These are phyloP conservation scores for Epicoccum nigrum DNA, from an alignment of 2,329 filamentous ascomycete genomes.

Conservation along the genomic window DNA sequence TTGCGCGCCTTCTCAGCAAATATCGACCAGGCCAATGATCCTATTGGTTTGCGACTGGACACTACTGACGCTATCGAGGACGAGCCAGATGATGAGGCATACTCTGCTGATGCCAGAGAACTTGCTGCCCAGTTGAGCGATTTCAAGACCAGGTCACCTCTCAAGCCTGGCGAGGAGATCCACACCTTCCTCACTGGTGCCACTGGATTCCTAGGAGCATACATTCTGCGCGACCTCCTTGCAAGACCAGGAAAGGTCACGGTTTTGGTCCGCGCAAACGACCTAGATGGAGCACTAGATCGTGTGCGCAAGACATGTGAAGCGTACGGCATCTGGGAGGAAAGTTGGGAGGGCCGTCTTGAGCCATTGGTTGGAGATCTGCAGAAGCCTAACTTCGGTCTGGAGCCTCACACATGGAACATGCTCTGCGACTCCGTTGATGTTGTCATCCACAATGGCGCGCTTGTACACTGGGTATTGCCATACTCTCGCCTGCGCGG, in stretches of 20 bases:
- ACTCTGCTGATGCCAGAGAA: constrained; percentile 60
- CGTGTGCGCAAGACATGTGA: constrained; percentile 71
- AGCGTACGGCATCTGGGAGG: constrained; percentile 81
- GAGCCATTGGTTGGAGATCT: constrained; percentile 76
- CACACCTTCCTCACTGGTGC: constrained; percentile 86
- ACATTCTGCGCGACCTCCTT: constrained; percentile 77
- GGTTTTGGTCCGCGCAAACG: constrained; percentile 75
- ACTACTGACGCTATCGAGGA: constrained; percentile 48
- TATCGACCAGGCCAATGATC: constrained; percentile 58
- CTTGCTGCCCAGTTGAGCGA: constrained; percentile 56
- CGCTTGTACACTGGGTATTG: constrained; percentile 76
- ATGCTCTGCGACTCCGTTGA: constrained; percentile 70
- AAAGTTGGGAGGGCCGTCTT: constrained; percentile 69
- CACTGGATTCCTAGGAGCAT: constrained; percentile 87
- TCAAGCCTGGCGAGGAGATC: constrained; percentile 47
- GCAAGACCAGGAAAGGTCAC: constrained; percentile 70
- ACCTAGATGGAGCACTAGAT: constrained; percentile 63
- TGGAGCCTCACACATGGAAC: constrained; percentile 71
- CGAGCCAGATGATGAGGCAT: constrained; percentile 59
- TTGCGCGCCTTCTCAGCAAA: constrained; percentile 61
- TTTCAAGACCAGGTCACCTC: constrained; percentile 49
- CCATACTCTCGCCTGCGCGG: constrained; percentile 74
- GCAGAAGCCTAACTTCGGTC: constrained; percentile 72
- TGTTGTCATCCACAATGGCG: constrained; percentile 75
- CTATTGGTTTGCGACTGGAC: constrained; percentile 54